These are phyloP conservation scores for Penicillium frequentans DNA, from an alignment of 2,329 filamentous ascomycete genomes.

Conservation along the genomic window DNA sequence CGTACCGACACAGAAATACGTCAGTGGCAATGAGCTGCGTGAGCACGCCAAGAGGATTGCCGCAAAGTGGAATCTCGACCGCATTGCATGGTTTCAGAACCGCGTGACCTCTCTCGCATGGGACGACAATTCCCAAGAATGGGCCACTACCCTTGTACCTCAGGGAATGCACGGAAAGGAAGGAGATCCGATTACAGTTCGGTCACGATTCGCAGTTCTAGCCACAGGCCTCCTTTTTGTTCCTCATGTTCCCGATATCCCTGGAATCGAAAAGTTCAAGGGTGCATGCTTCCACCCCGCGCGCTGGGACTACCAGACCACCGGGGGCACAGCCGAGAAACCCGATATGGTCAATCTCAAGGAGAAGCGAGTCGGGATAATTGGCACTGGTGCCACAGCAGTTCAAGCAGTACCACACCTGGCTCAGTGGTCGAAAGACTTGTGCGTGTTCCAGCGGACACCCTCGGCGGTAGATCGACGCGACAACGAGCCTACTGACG, in stretches of 20 bases:
- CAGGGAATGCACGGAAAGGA: too few relatives aligned
- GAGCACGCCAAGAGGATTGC: too few relatives aligned
- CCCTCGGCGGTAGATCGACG: conserved; percentile 35
- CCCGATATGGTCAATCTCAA: conserved; percentile 46
- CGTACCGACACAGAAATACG: too few relatives aligned
- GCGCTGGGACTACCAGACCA: conserved; percentile 31
- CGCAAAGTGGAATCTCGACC: too few relatives aligned
- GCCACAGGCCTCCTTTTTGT: conserved; percentile 26
- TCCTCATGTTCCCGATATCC: conserved; percentile 24
- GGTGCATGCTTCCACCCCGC: conserved; percentile 27
- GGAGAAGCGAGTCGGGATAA: conserved; percentile 43
- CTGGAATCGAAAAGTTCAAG: conserved; percentile 9
- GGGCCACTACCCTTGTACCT: too few relatives aligned
- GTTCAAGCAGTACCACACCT: conserved; percentile 44
- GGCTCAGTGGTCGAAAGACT: conserved; percentile 29
- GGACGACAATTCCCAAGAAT: too few relatives aligned
- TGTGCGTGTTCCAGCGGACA: conserved; percentile 48
- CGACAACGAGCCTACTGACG: conserved; percentile 26
- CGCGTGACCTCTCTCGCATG: too few relatives aligned
- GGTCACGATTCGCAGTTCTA: not conserved
- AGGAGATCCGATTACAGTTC: too few relatives aligned
- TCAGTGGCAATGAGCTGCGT: too few relatives aligned
- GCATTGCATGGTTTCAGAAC: too few relatives aligned
- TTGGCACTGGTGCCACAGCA: conserved; percentile 48
- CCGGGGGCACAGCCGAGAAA: conserved; percentile 37